Evolutionary conservation across 805 yeast genomes (phyloP), one percentile per base, ranked within the genome.

Genomic region (Candida sakaeoensis): DNA sequence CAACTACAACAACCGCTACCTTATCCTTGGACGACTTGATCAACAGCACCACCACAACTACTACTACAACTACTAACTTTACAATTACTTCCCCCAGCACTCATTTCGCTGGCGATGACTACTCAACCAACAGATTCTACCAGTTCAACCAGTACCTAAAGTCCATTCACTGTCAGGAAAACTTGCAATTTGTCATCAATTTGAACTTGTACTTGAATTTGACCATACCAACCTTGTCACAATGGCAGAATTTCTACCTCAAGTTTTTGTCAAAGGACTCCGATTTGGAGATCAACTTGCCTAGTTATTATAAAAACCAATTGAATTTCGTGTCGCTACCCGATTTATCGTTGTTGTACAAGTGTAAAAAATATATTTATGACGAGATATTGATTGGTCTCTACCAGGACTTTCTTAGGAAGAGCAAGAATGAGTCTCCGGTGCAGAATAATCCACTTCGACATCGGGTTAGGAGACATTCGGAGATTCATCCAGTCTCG

Each of bases 341-440:
- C 9, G 26, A 34, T 10, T 13, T 37, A 4, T n/a, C 28, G 10
- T 19, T 37, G 9, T 27, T 45, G 8, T 5, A 24, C n/a, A 30
- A 40, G 16, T 35, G 42, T 21, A 42, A 37, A 31, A 37, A 33
- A 19, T 32, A 33, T 18, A 43, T 45, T 16, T 29, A 40, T 24
- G 40, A 40, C 17, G 46, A 45, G n/a, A 39, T 45, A 2, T 33
- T 45, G n/a, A n/a, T 45, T 24, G 37, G 40, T 18, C 35, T 45
- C 15, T 45, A 43, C 18, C 23, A 33, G 13, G 46, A 42, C 27
- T 45, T 40, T 26, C 24, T 39, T 31, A 44, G 39, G 19, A 18
- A 33, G n/a, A 26, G 28, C 4, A 40, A 44, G 32, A 21, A 22
- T 8, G 33, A 37, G 8, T 12, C 28, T 7, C 27, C 13, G 25